Base-by-base conservation (phyloP, 2,329 filamentous ascomycete genomes). In the Penicillium janthinellum region DNA sequence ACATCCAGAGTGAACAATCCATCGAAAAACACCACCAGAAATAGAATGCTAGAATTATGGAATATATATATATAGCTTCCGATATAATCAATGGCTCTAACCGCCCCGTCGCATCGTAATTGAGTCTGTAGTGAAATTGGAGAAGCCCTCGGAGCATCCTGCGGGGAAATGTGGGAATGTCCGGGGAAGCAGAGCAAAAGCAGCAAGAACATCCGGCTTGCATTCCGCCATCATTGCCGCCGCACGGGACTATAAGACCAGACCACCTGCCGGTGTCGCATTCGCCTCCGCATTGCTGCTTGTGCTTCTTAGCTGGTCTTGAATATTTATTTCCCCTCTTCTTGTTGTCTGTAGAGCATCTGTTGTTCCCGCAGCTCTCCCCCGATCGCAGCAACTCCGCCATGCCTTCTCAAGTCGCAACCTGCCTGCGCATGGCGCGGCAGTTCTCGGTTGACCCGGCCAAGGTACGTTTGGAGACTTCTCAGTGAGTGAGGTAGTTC, bases 341-440 rank as follows among this genome's bases (percentile, higher is more conserved):
- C 42, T 25, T n/a, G 14, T 7, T 34, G 1, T 17, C 35, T 28
- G 14, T 12, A 53, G n/a, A 34, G 38, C 42, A 48, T n/a, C 28
- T 47, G 2, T n/a, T n/a, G 17, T 25, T 17, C 41, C 15, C n/a
- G n/a, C 50, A 54, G n/a, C 6, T 37, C 39, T 2, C 5, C 20
- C 28, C 28, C 37, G 37, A 28, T 49, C 35, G 14, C 44, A 25
- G 17, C 35, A 22, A 54, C 14, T 45, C 34, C 57, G 68, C 35
- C n/a, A 77, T 77, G 75, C 70, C 73, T 68, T 76, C 72, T 39
- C 75, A 76, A 68, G 63, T 75, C 44, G 65, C 69, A 55, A 73
- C 71, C 14, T 77, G 74, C 58, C 63, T 78, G 66, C 75, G 75
- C 61, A 56, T 75, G 51, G 76, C 74, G 64, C 71, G 73, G 61